Conservation (phyloP, 2,329 filamentous ascomycete genomes). For the Claviceps humidiphila region DNA sequence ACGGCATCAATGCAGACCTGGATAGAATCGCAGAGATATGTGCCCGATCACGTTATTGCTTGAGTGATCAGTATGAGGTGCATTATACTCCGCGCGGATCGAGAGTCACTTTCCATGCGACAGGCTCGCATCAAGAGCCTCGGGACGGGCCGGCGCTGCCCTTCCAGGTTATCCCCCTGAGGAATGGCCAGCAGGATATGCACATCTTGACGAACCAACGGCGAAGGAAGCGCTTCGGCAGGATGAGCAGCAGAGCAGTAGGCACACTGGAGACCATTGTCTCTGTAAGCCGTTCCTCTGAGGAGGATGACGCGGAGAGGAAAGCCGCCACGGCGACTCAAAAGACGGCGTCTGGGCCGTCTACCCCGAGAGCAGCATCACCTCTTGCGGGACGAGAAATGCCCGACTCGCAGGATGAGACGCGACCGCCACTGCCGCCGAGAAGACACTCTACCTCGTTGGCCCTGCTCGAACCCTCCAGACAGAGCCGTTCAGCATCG, state of each 20-base stretch:
- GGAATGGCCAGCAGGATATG: slow-evolving; percentile 37
- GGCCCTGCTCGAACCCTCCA: slow-evolving; percentile 25
- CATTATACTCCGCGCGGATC: slow-evolving; percentile 50
- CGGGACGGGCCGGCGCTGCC: slow-evolving; percentile 31
- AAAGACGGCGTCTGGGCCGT: slow-evolving; percentile 13
- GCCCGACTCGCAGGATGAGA: slow-evolving; percentile 10
- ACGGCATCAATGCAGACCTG: slow-evolving; percentile 42
- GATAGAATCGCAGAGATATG: slow-evolving; percentile 56
- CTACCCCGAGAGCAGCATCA: slow-evolving; percentile 18
- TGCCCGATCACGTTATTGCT: slow-evolving; percentile 48
- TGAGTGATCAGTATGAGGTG: slow-evolving; percentile 55
- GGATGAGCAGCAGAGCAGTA: slow-evolving; percentile 41
- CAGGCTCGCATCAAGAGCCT: slow-evolving; percentile 16
- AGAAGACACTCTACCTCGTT: slow-evolving; percentile 20
- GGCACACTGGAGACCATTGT: slow-evolving; percentile 54
- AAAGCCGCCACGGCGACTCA: slow-evolving; percentile 37
- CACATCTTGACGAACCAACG: slow-evolving; percentile 20
- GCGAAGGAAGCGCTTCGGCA: slow-evolving; percentile 24
- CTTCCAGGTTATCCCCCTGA: slow-evolving; percentile 39
- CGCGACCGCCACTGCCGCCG: slow-evolving; percentile 7
- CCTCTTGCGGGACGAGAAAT: slow-evolving; percentile 16
- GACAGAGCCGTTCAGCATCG: slow-evolving; percentile 16
- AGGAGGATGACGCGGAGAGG: slow-evolving; percentile 48
- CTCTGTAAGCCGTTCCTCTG: slow-evolving; percentile 50
- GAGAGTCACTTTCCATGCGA: slow-evolving; percentile 32